Conservation (phyloP, 495 filamentous ascomycete species). For the Penicillium salamii region DNA sequence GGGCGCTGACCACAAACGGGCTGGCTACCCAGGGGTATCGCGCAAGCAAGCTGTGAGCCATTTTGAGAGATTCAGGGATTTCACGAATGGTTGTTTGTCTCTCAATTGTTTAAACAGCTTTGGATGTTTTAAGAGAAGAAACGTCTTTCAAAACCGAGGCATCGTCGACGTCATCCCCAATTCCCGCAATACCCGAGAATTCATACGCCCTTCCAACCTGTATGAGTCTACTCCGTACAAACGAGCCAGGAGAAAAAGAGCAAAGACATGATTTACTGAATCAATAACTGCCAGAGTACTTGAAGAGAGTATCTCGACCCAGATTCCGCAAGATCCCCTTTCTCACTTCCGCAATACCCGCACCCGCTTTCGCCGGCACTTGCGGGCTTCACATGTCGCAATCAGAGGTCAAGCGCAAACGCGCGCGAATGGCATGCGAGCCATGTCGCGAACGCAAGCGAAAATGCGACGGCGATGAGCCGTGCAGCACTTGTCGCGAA, state of each 20-base stretch:
- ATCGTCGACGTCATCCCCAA: slow-evolving; percentile 1
- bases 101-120: no score
- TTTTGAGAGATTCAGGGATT: no score
- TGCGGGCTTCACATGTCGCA: slow-evolving; percentile 1
- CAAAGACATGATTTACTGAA: no score
- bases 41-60: slow-evolving; percentile 20
- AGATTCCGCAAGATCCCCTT: no score
- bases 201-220: no score
- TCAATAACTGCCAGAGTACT: no score
- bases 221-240: no score
- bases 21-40: slow-evolving; percentile 61
- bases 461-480: slow-evolving; percentile 44
- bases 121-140: no score
- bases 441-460: slow-evolving; percentile 50
- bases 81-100: no score
- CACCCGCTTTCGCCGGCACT: background rate
- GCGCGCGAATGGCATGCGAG: slow-evolving; percentile 40
- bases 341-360: background rate
- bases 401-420: slow-evolving; percentile 26
- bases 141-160: no score
- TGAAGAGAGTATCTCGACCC: no score
- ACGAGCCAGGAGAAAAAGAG: no score
- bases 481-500: slow-evolving; percentile 44
- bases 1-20: slow-evolving; percentile 65
- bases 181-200: background rate